Evolutionary conservation across 2,329 filamentous ascomycete genomes (phyloP).

Genomic region (Biscogniauxia mediterranea): DNA sequence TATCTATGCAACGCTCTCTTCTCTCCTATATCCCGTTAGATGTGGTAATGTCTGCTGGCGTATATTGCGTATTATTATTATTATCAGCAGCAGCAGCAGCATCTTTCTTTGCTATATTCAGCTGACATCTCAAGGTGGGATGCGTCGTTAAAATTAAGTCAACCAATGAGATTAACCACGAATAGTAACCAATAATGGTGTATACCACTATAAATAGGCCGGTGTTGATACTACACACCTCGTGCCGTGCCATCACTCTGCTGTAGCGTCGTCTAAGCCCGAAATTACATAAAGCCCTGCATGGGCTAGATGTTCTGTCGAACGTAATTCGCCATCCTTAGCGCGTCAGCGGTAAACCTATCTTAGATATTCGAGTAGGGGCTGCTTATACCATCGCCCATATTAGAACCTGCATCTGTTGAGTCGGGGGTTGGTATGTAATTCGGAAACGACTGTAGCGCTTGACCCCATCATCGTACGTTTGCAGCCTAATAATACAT

Average conservation of each 20-base stretch:
- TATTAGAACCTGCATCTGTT: background rate
- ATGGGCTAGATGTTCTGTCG: background rate
- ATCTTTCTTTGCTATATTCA: background rate
- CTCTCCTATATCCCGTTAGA: background rate
- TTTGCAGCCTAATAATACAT: background rate
- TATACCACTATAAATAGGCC: constrained; percentile 19
- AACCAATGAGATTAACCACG: constrained; percentile 9
- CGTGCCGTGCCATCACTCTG: background rate
- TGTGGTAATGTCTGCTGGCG: background rate
- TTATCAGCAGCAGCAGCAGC: too few species aligned
- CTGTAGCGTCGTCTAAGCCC: background rate
- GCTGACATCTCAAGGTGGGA: constrained; percentile 1
- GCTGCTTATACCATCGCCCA: background rate
- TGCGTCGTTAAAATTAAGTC: constrained; percentile 18
- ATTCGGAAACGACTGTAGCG: background rate
- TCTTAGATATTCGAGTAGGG: background rate
- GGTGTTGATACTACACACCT: background rate
- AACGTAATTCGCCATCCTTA: background rate
- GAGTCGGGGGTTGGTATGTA: background rate
- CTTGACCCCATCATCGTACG: background rate
- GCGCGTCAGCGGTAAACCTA: background rate
- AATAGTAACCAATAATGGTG: background rate
- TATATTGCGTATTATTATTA: background rate
- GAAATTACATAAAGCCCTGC: background rate
- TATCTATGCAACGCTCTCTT: background rate